phyloP scores from a whole-genome alignment of 768 basidiomycete genomes.

The Amanita inopinata region DNA sequence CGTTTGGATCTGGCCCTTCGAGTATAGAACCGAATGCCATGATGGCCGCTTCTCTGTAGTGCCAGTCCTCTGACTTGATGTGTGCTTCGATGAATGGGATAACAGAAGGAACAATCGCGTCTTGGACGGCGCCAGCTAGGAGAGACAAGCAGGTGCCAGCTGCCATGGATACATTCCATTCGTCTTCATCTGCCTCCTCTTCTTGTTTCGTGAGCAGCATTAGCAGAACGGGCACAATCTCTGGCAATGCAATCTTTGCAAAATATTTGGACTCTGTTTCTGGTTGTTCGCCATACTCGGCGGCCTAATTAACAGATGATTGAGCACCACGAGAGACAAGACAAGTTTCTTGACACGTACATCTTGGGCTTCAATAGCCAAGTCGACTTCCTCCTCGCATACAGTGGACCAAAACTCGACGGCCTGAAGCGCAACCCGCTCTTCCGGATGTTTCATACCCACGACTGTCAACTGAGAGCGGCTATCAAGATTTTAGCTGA shows the following conservation, averaged over 20 bases:
- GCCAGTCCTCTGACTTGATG: constrained; percentile 91
- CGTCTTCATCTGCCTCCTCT: constrained; percentile 95
- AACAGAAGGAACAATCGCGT: constrained; percentile 83
- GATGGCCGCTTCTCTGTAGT: constrained; percentile 89
- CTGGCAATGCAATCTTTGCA: constrained; percentile 88
- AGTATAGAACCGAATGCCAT: constrained; percentile 99
- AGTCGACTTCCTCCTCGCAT: constrained; percentile 93
- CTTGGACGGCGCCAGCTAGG: constrained; percentile 84
- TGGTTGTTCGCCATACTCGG: constrained; percentile 81
- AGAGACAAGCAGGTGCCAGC: constrained; percentile 86
- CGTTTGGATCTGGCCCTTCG: constrained; percentile 85
- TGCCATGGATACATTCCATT: constrained; percentile 98
- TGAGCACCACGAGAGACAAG: neutral
- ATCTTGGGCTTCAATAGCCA: constrained; percentile 87
- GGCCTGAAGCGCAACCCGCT: constrained; percentile 88
- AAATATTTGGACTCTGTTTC: constrained; percentile 84
- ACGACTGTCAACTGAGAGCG: constrained; percentile 79
- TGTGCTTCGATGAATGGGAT: constrained; percentile 98
- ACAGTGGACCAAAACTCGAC: constrained; percentile 99
- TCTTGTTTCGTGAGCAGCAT: constrained; percentile 85
- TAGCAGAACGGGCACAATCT: constrained; percentile 89
- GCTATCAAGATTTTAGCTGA: constrained; percentile 12
- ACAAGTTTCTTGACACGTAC: too few species aligned
- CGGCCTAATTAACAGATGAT: constrained; percentile 43
- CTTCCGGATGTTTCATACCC: constrained; percentile 93